Base-by-base conservation (phyloP, 768 basidiomycete genomes). In the Kwoniella botswanensis region DNA sequence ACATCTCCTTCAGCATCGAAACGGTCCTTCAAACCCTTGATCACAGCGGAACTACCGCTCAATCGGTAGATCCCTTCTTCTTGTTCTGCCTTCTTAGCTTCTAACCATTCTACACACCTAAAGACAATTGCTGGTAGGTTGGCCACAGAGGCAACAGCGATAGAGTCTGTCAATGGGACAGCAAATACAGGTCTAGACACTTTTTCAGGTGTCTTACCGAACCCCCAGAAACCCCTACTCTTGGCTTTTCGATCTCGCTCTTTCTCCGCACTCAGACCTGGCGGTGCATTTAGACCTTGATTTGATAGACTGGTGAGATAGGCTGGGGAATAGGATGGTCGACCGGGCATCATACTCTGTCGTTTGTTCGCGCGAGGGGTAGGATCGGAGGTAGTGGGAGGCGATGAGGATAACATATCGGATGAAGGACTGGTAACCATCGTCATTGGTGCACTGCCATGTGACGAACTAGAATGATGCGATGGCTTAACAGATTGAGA, bases 51-150 rank as follows among this genome's bases (percentile, higher is more conserved):
- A 82, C 93, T 94, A 24, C 95, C 95, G 80, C 92, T 94, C 70
- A 99, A 85, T 70, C 97, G 90, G 85, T 98, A 99, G 70, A 99
- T 96, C 43, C 97, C 97, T 84, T 99, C 97, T 80, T 99, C 97
- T 75, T 92, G 90, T 71, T 98, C 93, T 22, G 97, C 96, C 82
- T 92, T 88, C 86, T 95, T 95, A 21, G 89, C 88, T 85, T 98
- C 93, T 66, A 99, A 86, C 84, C 96, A 99, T 80, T 97, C 91
- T 74, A 99, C 95, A 74, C 91, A 92, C 65, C 97, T 89, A 86
- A 95, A 99, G 43, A 97, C 91, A 76, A 98, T 91, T 7, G 96
- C 93, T 3, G 97, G 97, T 22, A 99, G 86, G 76, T 91, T 90
- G 63, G 91, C 94, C 67, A 98, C 93, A 79, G 93, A 88, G 18